Evolutionary conservation across 257 asterid species (phyloP).

Genomic region (Capsicum pubescens): DNA sequence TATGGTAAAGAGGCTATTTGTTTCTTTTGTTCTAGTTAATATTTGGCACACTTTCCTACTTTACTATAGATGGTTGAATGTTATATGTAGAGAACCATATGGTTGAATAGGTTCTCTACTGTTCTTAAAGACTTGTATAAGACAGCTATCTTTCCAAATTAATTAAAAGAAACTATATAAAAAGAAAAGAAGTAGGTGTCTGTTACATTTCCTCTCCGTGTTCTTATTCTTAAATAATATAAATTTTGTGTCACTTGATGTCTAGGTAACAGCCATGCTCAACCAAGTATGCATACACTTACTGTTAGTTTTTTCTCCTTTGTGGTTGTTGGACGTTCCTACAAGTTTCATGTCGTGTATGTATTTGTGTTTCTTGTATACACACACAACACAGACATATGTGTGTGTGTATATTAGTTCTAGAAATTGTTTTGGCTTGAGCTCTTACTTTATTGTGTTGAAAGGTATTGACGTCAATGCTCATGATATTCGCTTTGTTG

Average conservation of each 20-base stretch:
- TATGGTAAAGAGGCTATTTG: neutral
- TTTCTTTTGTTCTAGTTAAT: conserved; percentile 15
- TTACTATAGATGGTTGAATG: neutral
- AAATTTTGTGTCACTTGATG: conserved; percentile 11
- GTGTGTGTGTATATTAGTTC: neutral
- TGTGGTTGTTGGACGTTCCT: conserved; percentile 4
- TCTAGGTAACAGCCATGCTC: neutral
- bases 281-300: conserved; percentile 4
- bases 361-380: neutral
- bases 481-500: conserved; percentile 99
- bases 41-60: neutral
- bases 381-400: neutral
- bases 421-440: conserved; percentile 23
- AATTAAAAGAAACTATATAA: neutral
- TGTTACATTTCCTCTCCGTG: neutral
- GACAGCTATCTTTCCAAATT: neutral
- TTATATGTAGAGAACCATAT: conserved; percentile 15
- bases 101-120: neutral
- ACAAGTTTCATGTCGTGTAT: neutral
- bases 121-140: conserved; percentile 5
- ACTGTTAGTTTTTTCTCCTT: neutral
- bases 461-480: conserved; percentile 90
- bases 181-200: neutral
- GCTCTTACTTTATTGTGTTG: conserved; percentile 33
- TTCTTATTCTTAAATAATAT: neutral